Conservation (phyloP, 208 protist species). For the Crithidia bombi region DNA sequence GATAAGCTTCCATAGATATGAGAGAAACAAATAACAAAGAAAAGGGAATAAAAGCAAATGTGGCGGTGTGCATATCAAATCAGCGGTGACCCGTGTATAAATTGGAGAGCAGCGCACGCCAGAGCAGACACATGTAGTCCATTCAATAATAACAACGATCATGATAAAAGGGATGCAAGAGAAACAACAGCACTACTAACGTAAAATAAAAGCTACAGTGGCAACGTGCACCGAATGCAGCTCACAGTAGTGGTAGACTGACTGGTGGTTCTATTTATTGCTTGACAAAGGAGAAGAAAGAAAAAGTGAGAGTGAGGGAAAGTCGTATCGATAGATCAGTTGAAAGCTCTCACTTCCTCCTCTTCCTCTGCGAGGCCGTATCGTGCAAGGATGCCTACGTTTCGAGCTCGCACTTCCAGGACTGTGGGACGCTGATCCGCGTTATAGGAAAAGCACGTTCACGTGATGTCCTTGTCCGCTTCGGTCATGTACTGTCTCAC, state of each 20-base stretch:
- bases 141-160: constrained; percentile 4
- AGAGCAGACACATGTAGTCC: too few species aligned
- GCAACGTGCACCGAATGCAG: background rate
- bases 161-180: background rate
- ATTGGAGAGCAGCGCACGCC: too few species aligned
- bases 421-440: constrained; percentile 9
- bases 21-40: too few species aligned
- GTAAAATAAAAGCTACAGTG: background rate
- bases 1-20: too few species aligned
- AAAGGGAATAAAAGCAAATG: too few species aligned
- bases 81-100: too few species aligned
- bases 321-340: background rate
- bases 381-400: constrained; percentile 2
- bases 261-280: background rate
- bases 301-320: background rate
- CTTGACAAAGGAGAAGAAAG: background rate
- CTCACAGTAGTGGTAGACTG: too few species aligned
- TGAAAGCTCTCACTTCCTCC: background rate
- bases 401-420: background rate
- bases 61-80: too few species aligned
- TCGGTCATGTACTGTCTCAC: background rate
- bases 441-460: constrained; percentile 9
- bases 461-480: background rate
- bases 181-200: background rate
- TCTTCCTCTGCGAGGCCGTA: constrained; percentile 13